phyloP scores from a whole-genome alignment of 108 stramenopile species.

The Asterionellopsis glacialis region DNA sequence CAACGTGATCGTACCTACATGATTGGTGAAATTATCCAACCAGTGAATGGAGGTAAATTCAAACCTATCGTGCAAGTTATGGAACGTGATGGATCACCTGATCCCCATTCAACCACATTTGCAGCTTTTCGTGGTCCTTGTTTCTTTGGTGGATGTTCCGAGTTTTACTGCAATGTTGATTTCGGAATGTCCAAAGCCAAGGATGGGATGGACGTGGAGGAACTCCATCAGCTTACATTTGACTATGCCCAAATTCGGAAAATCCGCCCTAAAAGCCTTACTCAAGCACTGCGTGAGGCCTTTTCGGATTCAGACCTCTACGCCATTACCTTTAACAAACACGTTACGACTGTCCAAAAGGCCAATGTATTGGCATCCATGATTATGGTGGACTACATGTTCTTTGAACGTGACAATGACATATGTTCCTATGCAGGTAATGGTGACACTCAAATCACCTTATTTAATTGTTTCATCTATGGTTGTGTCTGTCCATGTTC shows the following conservation, averaged over 20 bases:
- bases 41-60: conserved; percentile 16
- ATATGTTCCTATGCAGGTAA: conserved; percentile 1
- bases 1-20: conserved; percentile 12
- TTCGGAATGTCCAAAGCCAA: too few relatives aligned
- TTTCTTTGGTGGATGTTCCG: conserved; percentile 33
- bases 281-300: conserved; percentile 7
- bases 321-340: background rate
- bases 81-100: conserved; percentile 8
- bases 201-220: too few relatives aligned
- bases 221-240: too few relatives aligned
- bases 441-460: background rate
- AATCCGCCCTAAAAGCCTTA: conserved; percentile 3
- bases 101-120: too few relatives aligned
- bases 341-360: conserved; percentile 10
- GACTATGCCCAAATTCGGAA: conserved; percentile 15
- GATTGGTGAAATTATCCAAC: conserved; percentile 16
- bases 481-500: too few relatives aligned
- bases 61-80: conserved; percentile 23
- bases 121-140: conserved; percentile 24
- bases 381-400: conserved; percentile 14
- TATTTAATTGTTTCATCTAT: conserved; percentile 8
- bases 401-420: conserved; percentile 13
- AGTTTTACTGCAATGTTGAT: too few relatives aligned
- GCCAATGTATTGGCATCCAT: conserved; percentile 10
- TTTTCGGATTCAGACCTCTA: conserved; percentile 13